Conservation (phyloP, 805 yeast genomes). For the Candida pseudofarinosa region DNA sequence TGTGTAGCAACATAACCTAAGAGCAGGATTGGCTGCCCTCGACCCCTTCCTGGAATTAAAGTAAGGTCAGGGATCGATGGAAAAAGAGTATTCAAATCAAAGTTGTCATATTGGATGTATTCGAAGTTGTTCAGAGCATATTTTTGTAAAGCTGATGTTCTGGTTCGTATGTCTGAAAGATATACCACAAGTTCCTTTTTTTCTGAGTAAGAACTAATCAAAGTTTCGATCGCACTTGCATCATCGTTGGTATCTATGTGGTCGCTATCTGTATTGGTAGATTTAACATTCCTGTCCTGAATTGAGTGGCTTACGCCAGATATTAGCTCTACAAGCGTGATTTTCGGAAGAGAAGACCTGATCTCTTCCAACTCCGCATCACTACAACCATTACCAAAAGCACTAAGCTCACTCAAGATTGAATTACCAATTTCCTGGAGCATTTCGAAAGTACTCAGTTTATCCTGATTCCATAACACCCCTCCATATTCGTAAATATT, state of each 20-base stretch:
- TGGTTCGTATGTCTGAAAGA: slow-evolving; percentile 14
- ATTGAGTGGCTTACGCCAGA: background rate
- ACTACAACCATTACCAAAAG: slow-evolving; percentile 12
- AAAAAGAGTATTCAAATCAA: slow-evolving; percentile 3
- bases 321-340: slow-evolving; percentile 11
- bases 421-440: slow-evolving; percentile 14
- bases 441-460: slow-evolving; percentile 2
- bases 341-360: slow-evolving; percentile 11
- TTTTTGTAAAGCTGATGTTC: slow-evolving; percentile 5
- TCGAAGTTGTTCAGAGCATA: background rate
- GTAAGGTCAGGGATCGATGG: slow-evolving; percentile 14
- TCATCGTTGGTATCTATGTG: background rate
- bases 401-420: slow-evolving; percentile 15
- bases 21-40: slow-evolving; percentile 3
- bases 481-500: slow-evolving; percentile 22
- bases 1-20: slow-evolving; percentile 10
- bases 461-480: slow-evolving; percentile 14
- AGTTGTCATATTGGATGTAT: background rate
- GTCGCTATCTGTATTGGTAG: background rate
- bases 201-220: slow-evolving; percentile 4
- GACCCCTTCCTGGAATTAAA: slow-evolving; percentile 8
- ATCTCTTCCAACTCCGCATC: slow-evolving; percentile 8
- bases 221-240: slow-evolving; percentile 3
- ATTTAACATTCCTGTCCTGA: background rate
- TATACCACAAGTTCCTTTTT: slow-evolving; percentile 12